These are phyloP conservation scores for Colletotrichum liriopes DNA, from an alignment of 2,329 filamentous ascomycete genomes.

Conservation along the genomic window DNA sequence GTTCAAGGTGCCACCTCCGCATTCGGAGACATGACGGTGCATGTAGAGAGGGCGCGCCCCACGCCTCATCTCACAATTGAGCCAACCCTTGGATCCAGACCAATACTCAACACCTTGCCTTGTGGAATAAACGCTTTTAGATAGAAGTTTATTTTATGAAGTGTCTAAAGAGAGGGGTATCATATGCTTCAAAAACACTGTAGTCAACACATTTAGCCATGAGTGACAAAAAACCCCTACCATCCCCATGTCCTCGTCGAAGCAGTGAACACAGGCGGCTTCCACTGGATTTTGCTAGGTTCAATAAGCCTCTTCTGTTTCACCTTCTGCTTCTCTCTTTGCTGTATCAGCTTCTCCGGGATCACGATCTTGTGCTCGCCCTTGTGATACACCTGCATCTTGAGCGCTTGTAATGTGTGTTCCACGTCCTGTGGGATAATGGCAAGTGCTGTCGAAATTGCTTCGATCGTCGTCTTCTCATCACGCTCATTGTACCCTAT, in stretches of 20 bases:
- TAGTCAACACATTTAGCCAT: not conserved
- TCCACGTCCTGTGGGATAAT: conserved; percentile 99
- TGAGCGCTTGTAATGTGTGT: conserved; percentile 92
- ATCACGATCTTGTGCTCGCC: conserved; percentile 97
- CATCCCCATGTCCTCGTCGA: conserved; percentile 95
- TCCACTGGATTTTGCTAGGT: conserved; percentile 88
- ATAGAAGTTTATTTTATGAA: not conserved
- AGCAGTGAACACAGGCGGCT: conserved; percentile 94
- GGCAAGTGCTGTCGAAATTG: conserved; percentile 82
- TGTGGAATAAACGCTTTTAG: not conserved
- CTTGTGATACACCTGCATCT: conserved; percentile 96
- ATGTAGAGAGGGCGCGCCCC: conserved; percentile 12
- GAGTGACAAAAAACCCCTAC: conserved; percentile 61
- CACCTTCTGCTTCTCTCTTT: conserved; percentile 83
- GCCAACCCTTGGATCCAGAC: not conserved
- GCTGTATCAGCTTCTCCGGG: conserved; percentile 84
- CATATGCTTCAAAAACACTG: conserved; percentile 34
- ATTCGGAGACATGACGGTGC: conserved; percentile 26
- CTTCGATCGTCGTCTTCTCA: conserved; percentile 86
- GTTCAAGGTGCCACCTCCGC: conserved; percentile 29
- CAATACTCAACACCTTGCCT: not conserved
- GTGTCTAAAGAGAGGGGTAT: conserved; percentile 26
- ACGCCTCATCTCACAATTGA: conserved; percentile 14
- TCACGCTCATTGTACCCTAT: conserved; percentile 78
- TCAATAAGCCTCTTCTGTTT: conserved; percentile 87